Conservation (phyloP, 2,329 filamentous ascomycete species). For the Cordyceps javanica region DNA sequence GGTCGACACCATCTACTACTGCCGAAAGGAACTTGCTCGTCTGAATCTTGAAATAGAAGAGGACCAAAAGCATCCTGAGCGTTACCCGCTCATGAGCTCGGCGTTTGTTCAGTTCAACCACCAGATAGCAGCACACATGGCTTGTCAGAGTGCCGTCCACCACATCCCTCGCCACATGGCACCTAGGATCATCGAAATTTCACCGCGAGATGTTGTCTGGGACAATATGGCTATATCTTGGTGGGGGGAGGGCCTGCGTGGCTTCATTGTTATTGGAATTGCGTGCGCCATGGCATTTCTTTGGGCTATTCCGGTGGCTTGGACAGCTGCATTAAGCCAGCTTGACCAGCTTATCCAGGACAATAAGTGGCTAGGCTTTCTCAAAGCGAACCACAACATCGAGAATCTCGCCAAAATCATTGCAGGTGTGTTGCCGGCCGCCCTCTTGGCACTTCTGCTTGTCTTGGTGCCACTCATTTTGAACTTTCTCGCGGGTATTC, state of each 20-base stretch:
- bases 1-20: constrained; percentile 91
- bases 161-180: constrained; percentile 92
- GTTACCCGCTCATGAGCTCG: constrained; percentile 88
- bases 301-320: constrained; percentile 87
- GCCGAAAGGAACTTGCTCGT: constrained; percentile 76
- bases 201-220: constrained; percentile 89
- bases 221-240: constrained; percentile 94
- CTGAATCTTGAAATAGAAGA: constrained; percentile 88
- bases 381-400: constrained; percentile 53
- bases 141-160: constrained; percentile 84
- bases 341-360: constrained; percentile 61
- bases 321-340: constrained; percentile 77
- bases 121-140: constrained; percentile 96
- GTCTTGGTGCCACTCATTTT: constrained; percentile 77
- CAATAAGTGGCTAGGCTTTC: constrained; percentile 64
- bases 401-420: constrained; percentile 58
- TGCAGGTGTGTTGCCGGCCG: constrained; percentile 79
- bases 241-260: constrained; percentile 83
- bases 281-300: constrained; percentile 74
- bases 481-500: constrained; percentile 62
- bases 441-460: constrained; percentile 70
- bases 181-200: constrained; percentile 86
- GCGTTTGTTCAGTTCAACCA: constrained; percentile 99
- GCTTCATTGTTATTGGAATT: constrained; percentile 55
- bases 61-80: constrained; percentile 79